These are phyloP conservation scores for Geotrichum klebahnii DNA, from an alignment of 1,139 yeast genomes.

Conservation along the genomic window DNA sequence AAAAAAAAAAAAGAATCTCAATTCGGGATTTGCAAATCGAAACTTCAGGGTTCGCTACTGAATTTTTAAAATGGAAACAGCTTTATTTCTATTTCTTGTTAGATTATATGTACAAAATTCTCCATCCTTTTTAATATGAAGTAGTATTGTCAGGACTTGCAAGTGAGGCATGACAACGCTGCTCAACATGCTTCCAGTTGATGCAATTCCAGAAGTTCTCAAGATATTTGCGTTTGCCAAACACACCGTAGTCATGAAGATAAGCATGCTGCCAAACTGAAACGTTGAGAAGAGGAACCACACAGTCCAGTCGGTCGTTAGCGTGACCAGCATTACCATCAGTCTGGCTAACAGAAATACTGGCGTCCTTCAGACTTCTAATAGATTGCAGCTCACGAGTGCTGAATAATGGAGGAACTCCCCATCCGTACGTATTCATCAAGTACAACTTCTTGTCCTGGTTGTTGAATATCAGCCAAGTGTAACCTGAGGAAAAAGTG, in stretches of 20 bases:
- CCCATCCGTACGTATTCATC: conserved; percentile 72
- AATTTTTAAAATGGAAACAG: not conserved
- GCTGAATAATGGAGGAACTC: conserved; percentile 75
- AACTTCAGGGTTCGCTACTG: not conserved
- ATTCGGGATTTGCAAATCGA: not conserved
- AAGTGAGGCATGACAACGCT: conserved; percentile 22
- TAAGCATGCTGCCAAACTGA: conserved; percentile 88
- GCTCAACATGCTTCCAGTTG: conserved; percentile 73
- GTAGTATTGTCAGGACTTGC: conserved; percentile 9
- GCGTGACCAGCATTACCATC: not conserved
- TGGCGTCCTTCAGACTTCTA: conserved; percentile 1
- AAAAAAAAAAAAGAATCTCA: no score
- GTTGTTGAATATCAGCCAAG: conserved; percentile 64
- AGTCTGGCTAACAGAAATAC: not conserved
- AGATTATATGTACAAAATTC: conserved; percentile 5
- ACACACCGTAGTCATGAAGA: conserved; percentile 78
- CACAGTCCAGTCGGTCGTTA: conserved; percentile 9
- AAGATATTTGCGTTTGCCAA: conserved; percentile 71
- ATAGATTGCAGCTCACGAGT: conserved; percentile 46
- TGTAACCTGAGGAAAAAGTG: conserved; percentile 78
- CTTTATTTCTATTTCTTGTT: not conserved
- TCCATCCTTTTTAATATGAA: conserved; percentile 2
- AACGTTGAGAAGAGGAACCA: conserved; percentile 67
- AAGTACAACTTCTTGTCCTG: conserved; percentile 54
- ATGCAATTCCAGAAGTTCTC: conserved; percentile 72